Base-by-base conservation (phyloP, 768 basidiomycete species). In the Dendrothele bispora region DNA sequence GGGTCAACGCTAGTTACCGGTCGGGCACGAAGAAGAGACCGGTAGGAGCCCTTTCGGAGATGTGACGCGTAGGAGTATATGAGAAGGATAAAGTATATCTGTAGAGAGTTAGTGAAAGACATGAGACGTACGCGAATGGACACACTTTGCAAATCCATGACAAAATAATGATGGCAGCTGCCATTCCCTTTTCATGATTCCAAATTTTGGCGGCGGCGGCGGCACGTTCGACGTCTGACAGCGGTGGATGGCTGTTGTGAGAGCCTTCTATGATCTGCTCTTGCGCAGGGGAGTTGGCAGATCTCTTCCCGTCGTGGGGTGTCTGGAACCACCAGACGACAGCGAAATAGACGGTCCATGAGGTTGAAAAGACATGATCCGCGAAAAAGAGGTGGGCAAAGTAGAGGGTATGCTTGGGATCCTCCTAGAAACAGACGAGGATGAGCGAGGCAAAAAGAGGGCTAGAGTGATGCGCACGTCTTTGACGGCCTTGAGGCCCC, bases 51-150 rank as follows among this genome's bases (percentile, higher is more conserved):
- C 58, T 87, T 87, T 37, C 94, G 89, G 44, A 98, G 84, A 65
- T 98, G 97, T 2, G 82, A 74, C 3, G 93, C 94, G 64, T 90
- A 98, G 12, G 95, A 98, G 67, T 98, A 99, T 25, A 98, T 71
- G 47, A 94, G 67, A 34, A 88, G 69, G 36, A 88, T 86, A 66
- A 99, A 94, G 73, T 97, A 99, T 47, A 95, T 74, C 95, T 98
- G 48, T n/a, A 35, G 17, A 14, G 18, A 29, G 41, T 21, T 24
- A 54, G 42, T 29, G 27, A 5, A 49, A 21, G 41, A 42, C 29
- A 7, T 4, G 21, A 20, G n/a, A 39, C 18, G 27, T 43, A 21
- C n/a, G n/a, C n/a, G n/a, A 34, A 15, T 14, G 27, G 34, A 17
- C 81, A 53, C 51, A 94, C 95, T 83, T 98, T 98, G 62, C 79